Evolutionary conservation across 1,284 basidiomycete species (phyloP).

Genomic region (Ceratobasidium sp.): DNA sequence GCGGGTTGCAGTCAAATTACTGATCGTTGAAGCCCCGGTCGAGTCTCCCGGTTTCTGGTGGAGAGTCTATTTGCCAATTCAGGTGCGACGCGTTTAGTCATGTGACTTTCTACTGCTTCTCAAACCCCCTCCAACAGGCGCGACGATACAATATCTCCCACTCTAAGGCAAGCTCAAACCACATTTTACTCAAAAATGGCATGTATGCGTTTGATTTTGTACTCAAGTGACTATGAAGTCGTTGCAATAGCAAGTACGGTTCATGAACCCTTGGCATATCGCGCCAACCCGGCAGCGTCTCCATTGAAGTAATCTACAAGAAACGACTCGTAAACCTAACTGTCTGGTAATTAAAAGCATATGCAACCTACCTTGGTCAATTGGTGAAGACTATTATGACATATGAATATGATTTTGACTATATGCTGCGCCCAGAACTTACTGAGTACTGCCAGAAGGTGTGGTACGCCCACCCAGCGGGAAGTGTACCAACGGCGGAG

Average conservation of each 20-base stretch:
- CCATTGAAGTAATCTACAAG: constrained; percentile 40
- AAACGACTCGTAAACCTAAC: neutral
- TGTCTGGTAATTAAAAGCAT: neutral
- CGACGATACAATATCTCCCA: neutral
- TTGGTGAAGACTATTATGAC: constrained; percentile 8
- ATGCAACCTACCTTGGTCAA: constrained; percentile 61
- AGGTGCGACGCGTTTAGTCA: constrained; percentile 2
- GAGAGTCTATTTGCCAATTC: constrained; percentile 8
- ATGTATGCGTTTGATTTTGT: neutral
- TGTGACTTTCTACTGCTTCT: constrained; percentile 19
- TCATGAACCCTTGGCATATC: constrained; percentile 37
- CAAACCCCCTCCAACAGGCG: too few species aligned
- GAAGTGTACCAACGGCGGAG: constrained; percentile 58
- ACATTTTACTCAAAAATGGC: neutral
- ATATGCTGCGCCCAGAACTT: constrained; percentile 61
- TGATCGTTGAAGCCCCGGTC: too few species aligned
- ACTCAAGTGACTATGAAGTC: neutral
- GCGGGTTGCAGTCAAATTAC: too few species aligned
- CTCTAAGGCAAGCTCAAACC: neutral
- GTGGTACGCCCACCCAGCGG: constrained; percentile 61
- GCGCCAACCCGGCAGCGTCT: constrained; percentile 36
- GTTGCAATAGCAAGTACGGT: neutral
- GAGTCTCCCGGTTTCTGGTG: too few species aligned
- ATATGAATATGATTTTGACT: neutral
- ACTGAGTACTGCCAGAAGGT: constrained; percentile 72